Base-by-base conservation (phyloP, 805 yeast species). In the Naumovozyma baii region DNA sequence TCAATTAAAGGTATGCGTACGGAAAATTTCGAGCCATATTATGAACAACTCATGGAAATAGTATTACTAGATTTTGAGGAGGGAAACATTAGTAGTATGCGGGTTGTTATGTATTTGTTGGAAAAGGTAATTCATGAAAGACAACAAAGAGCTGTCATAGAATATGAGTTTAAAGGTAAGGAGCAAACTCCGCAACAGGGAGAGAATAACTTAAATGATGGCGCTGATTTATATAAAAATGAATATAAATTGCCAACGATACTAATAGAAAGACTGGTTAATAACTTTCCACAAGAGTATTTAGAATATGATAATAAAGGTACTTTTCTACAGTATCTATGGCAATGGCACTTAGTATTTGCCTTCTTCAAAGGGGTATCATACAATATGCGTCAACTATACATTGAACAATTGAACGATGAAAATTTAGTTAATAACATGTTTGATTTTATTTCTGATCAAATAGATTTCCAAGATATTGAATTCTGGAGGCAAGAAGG, bases 331-430 rank as follows among this genome's bases (percentile, higher is more conserved):
- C 63, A 57, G 16, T 81, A 73, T 52, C 48, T 81, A 26, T 80
- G 83, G 79, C 63, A 76, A 40, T 87, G 94, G 94, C 63, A 62
- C 44, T 63, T 84, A 39, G 57, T 83, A 0, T 68, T 83, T 45
- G 64, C 62, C 20, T 77, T 77, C 56, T 82, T 86, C 54, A 68
- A 71, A 38, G 75, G 77, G 42, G 71, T 82, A 4, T 75, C 92
- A 1, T 76, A 75, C 47, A 72, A 74, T 31, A 68, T 86, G 47
- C 70, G 87, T 41, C 69, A 73, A 34, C 65, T 69, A 33, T 83
- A 81, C 49, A 70, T 80, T 28, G 66, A 62, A 16, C 80, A 81
- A 46, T 54, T 86, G 40, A 74, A 72, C 19, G 69, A 67, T 19
- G 53, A 59, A 5, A 72, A 67, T 20, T 52, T 70, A n/a, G 59